Evolutionary conservation across 768 basidiomycete species (phyloP).

Genomic region (Kwoniella pini): DNA sequence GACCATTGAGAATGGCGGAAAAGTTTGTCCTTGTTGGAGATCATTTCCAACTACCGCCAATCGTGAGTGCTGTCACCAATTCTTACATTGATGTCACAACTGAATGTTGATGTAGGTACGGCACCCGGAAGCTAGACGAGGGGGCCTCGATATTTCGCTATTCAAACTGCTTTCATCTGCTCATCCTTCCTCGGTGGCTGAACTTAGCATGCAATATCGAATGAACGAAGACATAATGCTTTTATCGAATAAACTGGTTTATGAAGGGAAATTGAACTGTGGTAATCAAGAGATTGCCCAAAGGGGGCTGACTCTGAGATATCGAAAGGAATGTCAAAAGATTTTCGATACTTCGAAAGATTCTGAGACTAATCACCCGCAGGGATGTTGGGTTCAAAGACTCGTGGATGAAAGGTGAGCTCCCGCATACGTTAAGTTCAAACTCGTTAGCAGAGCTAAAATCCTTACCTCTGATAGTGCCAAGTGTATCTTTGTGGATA

Average conservation of each 20-base stretch:
- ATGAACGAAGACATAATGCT: conserved; percentile 98
- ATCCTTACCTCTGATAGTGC: conserved; percentile 59
- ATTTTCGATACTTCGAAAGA: conserved; percentile 5
- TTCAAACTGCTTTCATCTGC: conserved; percentile 86
- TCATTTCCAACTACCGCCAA: conserved; percentile 93
- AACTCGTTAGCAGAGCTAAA: conserved; percentile 8
- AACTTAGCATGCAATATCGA: conserved; percentile 84
- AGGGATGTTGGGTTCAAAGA: conserved; percentile 70
- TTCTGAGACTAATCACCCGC: conserved; percentile 21
- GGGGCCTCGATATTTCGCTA: conserved; percentile 83
- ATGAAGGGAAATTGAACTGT: conserved; percentile 72
- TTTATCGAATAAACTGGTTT: conserved; percentile 83
- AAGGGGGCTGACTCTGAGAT: conserved; percentile 62
- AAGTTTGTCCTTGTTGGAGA: conserved; percentile 95
- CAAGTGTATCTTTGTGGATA: conserved; percentile 91
- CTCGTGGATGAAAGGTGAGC: conserved; percentile 68
- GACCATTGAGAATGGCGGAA: conserved; percentile 85
- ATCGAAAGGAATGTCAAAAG: conserved; percentile 54
- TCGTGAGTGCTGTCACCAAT: conserved; percentile 61
- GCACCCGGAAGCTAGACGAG: conserved; percentile 72
- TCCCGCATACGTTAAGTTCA: too few species aligned
- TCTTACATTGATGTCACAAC: not conserved
- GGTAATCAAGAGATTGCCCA: conserved; percentile 73
- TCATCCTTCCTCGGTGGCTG: conserved; percentile 80
- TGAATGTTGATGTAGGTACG: conserved; percentile 64